phyloP scores from a whole-genome alignment of 2,329 filamentous ascomycete genomes.

The Didymella sp. region DNA sequence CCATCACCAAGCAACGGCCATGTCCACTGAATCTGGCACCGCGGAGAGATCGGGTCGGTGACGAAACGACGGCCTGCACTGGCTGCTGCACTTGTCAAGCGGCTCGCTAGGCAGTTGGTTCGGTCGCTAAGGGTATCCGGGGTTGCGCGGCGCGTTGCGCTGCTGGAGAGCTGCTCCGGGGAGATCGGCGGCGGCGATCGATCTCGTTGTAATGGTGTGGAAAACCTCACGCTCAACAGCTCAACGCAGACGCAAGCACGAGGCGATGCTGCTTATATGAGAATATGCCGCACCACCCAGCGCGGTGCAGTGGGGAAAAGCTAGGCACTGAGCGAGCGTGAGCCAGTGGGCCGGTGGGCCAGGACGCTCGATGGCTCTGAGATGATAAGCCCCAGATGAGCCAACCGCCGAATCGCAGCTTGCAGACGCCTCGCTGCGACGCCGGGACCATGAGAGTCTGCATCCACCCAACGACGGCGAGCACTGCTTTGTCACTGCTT shows the following conservation, averaged over 20 bases:
- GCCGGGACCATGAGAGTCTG: conserved; percentile 5
- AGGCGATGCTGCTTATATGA: conserved; percentile 19
- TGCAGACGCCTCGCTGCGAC: conserved; percentile 4
- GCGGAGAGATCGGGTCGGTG: conserved; percentile 24
- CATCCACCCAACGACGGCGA: conserved; percentile 1
- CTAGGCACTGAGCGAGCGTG: conserved; percentile 57
- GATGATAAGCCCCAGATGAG: conserved; percentile 16
- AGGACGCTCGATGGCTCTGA: conserved; percentile 52
- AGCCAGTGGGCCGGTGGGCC: conserved; percentile 61
- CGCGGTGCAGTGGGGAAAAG: conserved; percentile 13
- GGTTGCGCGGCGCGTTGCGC: conserved; percentile 17
- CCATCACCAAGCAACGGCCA: conserved; percentile 37
- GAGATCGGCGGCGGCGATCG: conserved; percentile 19
- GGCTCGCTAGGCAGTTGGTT: conserved; percentile 9
- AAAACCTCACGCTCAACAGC: conserved; percentile 8
- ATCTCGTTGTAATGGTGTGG: conserved; percentile 13
- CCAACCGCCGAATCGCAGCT: conserved; percentile 17
- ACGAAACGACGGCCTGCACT: conserved; percentile 16
- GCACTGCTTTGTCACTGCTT: conserved; percentile 12
- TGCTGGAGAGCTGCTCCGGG: conserved; percentile 12
- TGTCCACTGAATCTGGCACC: conserved; percentile 4
- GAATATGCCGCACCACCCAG: conserved; percentile 9
- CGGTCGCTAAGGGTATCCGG: conserved; percentile 11
- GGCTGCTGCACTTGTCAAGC: conserved; percentile 7
- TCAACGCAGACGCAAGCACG: neutral